These are phyloP conservation scores for Yarrowia sp. DNA, from an alignment of 805 yeast species.

Conservation along the genomic window DNA sequence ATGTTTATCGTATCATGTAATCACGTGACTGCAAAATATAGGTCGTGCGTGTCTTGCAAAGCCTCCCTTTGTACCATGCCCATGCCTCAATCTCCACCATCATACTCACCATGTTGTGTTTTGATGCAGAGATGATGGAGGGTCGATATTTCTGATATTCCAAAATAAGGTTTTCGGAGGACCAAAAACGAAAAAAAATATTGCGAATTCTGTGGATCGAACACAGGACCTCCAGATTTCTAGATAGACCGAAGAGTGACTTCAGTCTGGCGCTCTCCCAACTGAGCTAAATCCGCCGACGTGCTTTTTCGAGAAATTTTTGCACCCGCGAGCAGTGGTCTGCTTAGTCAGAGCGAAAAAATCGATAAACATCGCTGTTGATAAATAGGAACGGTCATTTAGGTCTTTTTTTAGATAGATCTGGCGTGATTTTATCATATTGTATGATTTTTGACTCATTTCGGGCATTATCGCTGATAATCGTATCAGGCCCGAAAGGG, in stretches of 20 bases:
- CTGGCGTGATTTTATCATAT: too few species aligned
- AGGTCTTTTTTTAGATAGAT: too few species aligned
- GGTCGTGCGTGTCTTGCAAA: not conserved
- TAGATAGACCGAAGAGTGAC: slow-evolving; percentile 7
- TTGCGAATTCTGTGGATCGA: slow-evolving; percentile 63
- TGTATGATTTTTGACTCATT: too few species aligned
- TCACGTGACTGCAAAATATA: too few species aligned
- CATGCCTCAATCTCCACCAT: not conserved
- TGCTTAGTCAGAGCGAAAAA: too few species aligned
- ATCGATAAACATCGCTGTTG: too few species aligned
- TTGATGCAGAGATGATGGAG: not conserved
- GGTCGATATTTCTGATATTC: not conserved
- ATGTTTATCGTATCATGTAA: too few species aligned
- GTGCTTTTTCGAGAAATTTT: too few species aligned
- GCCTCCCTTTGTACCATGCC: not conserved
- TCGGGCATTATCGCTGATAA: too few species aligned
- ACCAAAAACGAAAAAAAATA: not conserved
- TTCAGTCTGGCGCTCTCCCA: slow-evolving; percentile 45
- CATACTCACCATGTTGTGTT: not conserved
- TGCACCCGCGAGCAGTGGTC: too few species aligned
- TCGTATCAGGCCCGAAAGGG: too few species aligned
- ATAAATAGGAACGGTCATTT: too few species aligned
- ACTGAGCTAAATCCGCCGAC: slow-evolving; percentile 38
- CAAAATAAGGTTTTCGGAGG: not conserved
- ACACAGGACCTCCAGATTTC: slow-evolving; percentile 78